Base-by-base conservation (phyloP, 805 yeast species). In the Lipomyces kockii region DNA sequence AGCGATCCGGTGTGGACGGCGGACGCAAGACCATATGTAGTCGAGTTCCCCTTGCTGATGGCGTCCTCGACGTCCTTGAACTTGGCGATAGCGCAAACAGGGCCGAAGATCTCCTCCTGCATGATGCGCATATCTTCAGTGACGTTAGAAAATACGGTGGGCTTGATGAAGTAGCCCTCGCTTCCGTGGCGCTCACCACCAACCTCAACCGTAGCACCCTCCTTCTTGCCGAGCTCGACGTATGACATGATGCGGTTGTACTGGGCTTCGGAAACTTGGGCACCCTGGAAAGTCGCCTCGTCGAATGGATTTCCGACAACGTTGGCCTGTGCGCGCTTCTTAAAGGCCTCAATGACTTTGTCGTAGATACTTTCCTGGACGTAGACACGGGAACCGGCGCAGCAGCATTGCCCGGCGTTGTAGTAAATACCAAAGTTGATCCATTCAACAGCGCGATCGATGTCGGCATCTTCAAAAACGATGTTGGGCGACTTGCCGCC, bases 401-500 rank as follows among this genome's bases (percentile, higher is more conserved):
- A 89, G 82, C 98, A 93, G 66, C 91, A 93, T 83, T 94, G 97
- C 81, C 98, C 98, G 76, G 93, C 88, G 84, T 93, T 93, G 85
- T 86, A 91, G 84, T 89, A 91, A 76, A 93, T 92, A 79, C 97
- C 97, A 65, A 84, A 78, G 66, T 90, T 84, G 73, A 92, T 87
- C 84, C 87, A 86, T 74, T 88, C 84, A 61, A 91, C 89, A 61
- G 97, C 90, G 76, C 84, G 83, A 65, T 89, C 87, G 67, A 93
- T 78, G 78, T 93, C 87, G 65, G 94, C 93, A 77, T 93, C 98
- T 76, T 89, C 88, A 77, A 90, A 92, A 60, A 93, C 88, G 74
- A 93, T 87, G 80, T 90, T 88, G 76, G 98, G 97, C 43, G 97
- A 92, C 83, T 93, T 93, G 78, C 98, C 98, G 77, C 98, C 98